Conservation (phyloP, 805 yeast genomes). For the Saccharomyces jurei region DNA sequence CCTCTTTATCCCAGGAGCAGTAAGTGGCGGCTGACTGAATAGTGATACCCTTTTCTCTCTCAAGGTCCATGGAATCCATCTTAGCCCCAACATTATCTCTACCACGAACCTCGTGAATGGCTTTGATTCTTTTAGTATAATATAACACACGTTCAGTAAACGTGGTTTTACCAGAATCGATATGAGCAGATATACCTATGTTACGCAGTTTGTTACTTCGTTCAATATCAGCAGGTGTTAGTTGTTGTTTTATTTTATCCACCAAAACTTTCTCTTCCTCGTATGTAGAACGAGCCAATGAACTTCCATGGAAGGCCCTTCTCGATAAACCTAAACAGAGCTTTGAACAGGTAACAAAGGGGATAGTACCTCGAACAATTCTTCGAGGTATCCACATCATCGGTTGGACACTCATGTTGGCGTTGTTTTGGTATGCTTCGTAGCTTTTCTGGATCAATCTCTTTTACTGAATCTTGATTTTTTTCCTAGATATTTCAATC, state of each 20-base stretch:
- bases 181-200: constrained; percentile 96
- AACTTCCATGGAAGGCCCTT: constrained; percentile 11
- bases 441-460: not conserved
- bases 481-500: not conserved
- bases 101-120: constrained; percentile 94
- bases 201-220: constrained; percentile 66
- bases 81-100: constrained; percentile 97
- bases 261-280: constrained; percentile 68
- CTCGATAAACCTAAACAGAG: not conserved
- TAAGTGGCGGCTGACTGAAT: constrained; percentile 98
- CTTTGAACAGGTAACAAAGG: not conserved
- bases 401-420: not conserved
- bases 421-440: not conserved
- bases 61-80: constrained; percentile 98
- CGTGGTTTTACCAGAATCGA: constrained; percentile 96
- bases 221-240: constrained; percentile 45
- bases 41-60: constrained; percentile 97
- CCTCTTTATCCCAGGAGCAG: constrained; percentile 86
- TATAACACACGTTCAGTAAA: constrained; percentile 94
- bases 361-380: not conserved
- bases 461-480: not conserved
- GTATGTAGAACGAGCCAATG: constrained; percentile 34
- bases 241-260: constrained; percentile 43
- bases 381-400: not conserved
- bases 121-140: constrained; percentile 94